Base-by-base conservation (phyloP, 495 filamentous ascomycete species). In the Alectoria sarmentosa region DNA sequence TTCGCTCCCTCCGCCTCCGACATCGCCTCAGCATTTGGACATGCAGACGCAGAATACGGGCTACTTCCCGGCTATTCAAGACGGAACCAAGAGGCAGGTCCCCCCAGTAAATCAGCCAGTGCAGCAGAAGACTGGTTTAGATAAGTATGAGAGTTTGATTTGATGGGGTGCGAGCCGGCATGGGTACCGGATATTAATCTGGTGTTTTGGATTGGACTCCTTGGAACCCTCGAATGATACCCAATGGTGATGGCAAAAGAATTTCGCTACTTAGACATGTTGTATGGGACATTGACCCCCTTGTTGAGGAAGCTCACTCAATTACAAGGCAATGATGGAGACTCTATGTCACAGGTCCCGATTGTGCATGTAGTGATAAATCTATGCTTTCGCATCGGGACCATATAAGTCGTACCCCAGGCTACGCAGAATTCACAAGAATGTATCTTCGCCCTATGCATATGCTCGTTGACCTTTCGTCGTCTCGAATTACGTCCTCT, bases 71-170 rank as follows among this genome's bases (percentile, higher is more conserved):
- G 34, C 72, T 74, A 60, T 61, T 61, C 49, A 17, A 32, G 23
- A 49, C 60, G 32, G 72, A 68, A 60, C 60, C n/a, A 48, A 63
- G 38, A 68, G 58, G 66, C 36, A 54, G 49, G 66, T 77, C 76
- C 66, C 80, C 23, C 68, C 17, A 14, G 41, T 58, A 1, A 61
- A 67, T 61, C 62, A 49, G 57, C 70, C 75, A 38, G 75, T 75
- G 60, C 74, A 76, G 52, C 77, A 83, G 65, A 84, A 81, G 69
- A 76, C 73, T 34, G 89, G 88, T 11, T 76, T 95, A 71, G 90
- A 91, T 73, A 88, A 87, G 69, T 95, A 90, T 69, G 87, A 90
- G 69, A 94, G 90, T 73, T 76, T 95, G 68, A 71, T 95, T 64
- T 95, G 72, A 75, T 34, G 4, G 14, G 14, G 26, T 30, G 42